These are phyloP conservation scores for Bipolaris bicolor DNA, from an alignment of 2,329 filamentous ascomycete genomes.

Conservation along the genomic window DNA sequence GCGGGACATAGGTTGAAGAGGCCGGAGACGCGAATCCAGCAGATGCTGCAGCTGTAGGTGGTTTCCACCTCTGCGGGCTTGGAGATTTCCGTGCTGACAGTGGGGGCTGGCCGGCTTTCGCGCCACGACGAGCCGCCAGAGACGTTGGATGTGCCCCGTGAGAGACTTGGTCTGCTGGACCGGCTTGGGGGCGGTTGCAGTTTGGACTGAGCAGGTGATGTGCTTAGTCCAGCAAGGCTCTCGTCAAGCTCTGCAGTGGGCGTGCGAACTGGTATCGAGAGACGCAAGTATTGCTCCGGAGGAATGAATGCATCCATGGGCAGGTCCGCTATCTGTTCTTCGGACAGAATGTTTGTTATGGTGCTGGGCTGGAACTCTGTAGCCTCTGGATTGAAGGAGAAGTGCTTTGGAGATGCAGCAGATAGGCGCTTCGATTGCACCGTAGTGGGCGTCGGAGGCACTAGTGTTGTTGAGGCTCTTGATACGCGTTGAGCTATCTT, in stretches of 20 bases:
- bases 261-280: slow-evolving; percentile 36
- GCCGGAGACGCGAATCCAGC: slow-evolving; percentile 47
- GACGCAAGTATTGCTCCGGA: slow-evolving; percentile 39
- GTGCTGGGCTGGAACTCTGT: slow-evolving; percentile 41
- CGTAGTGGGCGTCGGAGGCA: slow-evolving; percentile 27
- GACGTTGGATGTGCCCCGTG: slow-evolving; percentile 36
- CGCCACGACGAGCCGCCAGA: slow-evolving; percentile 31
- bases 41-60: slow-evolving; percentile 46
- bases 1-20: slow-evolving; percentile 45
- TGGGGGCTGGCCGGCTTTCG: slow-evolving; percentile 18
- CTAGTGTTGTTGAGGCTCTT: slow-evolving; percentile 33
- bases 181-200: slow-evolving; percentile 23
- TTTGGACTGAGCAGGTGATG: slow-evolving; percentile 24
- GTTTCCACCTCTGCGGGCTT: slow-evolving; percentile 26
- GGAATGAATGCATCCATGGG: slow-evolving; percentile 24
- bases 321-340: slow-evolving; percentile 22
- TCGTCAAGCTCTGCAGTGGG: slow-evolving; percentile 29
- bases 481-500: slow-evolving; percentile 26
- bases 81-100: slow-evolving; percentile 12
- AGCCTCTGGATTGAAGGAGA: slow-evolving; percentile 48
- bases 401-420: slow-evolving; percentile 34
- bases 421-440: slow-evolving; percentile 32
- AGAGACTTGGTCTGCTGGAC: slow-evolving; percentile 30
- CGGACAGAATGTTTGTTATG: slow-evolving; percentile 19
- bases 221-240: slow-evolving; percentile 22